Base-by-base conservation (phyloP, 495 filamentous ascomycete species). In the Pyronema domesticum region DNA sequence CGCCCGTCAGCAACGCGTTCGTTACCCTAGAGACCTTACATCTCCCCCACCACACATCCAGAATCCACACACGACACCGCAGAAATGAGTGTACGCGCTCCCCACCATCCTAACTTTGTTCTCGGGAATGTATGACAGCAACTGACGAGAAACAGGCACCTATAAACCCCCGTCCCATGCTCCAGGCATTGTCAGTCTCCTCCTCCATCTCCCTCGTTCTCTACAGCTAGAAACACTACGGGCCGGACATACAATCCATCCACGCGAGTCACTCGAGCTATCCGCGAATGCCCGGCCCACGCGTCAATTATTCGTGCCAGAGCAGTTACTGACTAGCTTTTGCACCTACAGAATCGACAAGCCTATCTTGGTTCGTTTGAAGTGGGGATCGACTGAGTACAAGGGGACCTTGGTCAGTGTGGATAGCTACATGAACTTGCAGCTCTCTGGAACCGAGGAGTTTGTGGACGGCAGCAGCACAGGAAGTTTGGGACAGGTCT, bases 381-480 rank as follows among this genome's bases (percentile, higher is more conserved):
- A 98, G 75, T 98, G 91, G 91, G 87, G 86, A 60, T 80, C 94
- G 66, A 91, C 86, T 35, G 93, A 96, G 71, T 98, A 96, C 77
- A 86, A 85, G 67, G 91, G 91, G 60, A 78, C 76, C 44, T 78
- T 98, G 53, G 85, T 96, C 60, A 84, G 77, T 70, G 84, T 94
- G 60, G 91, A 98, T 72, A 88, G 83, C 62, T 98, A 96, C 77
- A 95, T 98, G 89, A 98, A 98, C 72, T 80, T 98, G 57, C 85
- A 95, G 70, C 76, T 98, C 51, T 76, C 76, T 62, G 79, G 81
- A 62, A 86, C 91, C 47, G 85, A 93, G 71, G 93, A 96, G 65
- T 94, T 77, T 71, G 82, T 95, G 59, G 81, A 91, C 69, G 85
- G 83, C 53, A 86, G 91, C 76, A 81, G 76, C 64, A 85, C 83